These are phyloP conservation scores for Salvia hispanica DNA, from an alignment of 257 asterid genomes.

Conservation along the genomic window DNA sequence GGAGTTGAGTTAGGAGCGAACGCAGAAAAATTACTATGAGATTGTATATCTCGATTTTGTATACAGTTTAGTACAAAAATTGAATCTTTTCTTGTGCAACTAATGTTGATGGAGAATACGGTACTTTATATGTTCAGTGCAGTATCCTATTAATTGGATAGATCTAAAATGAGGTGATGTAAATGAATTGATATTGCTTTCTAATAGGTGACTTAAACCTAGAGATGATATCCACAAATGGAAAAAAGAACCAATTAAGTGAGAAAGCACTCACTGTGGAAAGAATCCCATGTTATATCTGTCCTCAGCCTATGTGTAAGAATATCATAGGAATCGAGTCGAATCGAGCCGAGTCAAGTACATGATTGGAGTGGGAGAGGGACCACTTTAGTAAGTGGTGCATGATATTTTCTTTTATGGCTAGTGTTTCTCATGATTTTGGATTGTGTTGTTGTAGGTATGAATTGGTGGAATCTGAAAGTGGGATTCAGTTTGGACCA, in stretches of 20 bases:
- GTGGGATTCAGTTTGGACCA: slow-evolving; percentile 74
- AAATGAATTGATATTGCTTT: background rate
- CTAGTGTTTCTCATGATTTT: slow-evolving; percentile 28
- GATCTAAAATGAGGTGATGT: background rate
- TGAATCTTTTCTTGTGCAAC: too few relatives aligned
- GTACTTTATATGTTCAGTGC: too few relatives aligned
- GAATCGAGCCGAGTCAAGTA: background rate
- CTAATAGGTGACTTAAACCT: background rate
- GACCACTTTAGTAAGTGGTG: slow-evolving; percentile 27
- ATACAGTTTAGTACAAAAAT: too few relatives aligned
- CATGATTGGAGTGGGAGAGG: slow-evolving; percentile 13
- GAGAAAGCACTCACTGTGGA: background rate
- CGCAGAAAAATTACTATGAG: too few relatives aligned
- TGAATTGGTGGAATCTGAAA: slow-evolving; percentile 63
- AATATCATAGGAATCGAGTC: background rate
- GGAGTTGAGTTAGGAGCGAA: too few relatives aligned
- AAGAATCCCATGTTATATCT: background rate
- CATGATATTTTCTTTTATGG: slow-evolving; percentile 26
- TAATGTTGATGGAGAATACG: too few relatives aligned
- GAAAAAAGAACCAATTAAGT: too few relatives aligned
- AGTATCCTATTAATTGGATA: too few relatives aligned
- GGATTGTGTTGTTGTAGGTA: slow-evolving; percentile 49
- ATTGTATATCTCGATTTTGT: too few relatives aligned
- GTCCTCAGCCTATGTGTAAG: slow-evolving; percentile 2
- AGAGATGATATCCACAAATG: background rate